Conservation (phyloP, 2,329 filamentous ascomycete genomes). For the Fusarium kyushuense region DNA sequence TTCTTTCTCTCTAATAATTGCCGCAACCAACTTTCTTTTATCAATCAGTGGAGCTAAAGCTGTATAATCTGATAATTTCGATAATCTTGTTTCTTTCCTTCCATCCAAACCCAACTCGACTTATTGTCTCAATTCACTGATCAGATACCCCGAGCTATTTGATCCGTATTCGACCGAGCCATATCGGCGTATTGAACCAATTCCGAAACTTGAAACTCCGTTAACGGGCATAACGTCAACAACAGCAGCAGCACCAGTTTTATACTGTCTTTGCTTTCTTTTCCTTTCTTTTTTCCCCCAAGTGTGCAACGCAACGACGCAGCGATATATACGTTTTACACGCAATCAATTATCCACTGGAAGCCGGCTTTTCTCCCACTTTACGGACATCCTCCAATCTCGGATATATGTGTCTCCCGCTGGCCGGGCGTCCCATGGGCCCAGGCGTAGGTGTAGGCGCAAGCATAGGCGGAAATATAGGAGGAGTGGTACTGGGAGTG, state of each 20-base stretch:
- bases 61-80: slow-evolving; percentile 32
- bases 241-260: slow-evolving; percentile 22
- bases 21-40: slow-evolving; percentile 31
- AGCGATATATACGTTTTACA: background rate
- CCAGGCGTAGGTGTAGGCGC: slow-evolving; percentile 41
- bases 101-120: background rate
- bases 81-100: slow-evolving; percentile 27
- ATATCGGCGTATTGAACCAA: slow-evolving; percentile 38
- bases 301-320: background rate
- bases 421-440: slow-evolving; percentile 50
- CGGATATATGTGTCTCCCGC: slow-evolving; percentile 51
- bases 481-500: slow-evolving; percentile 33
- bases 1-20: slow-evolving; percentile 37
- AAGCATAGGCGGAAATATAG: slow-evolving; percentile 23
- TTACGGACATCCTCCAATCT: slow-evolving; percentile 33
- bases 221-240: slow-evolving; percentile 42
- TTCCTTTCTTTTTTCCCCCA: background rate
- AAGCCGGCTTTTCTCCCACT: slow-evolving; percentile 29
- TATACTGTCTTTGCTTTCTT: background rate
- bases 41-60: slow-evolving; percentile 28
- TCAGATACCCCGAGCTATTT: background rate
- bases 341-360: slow-evolving; percentile 16
- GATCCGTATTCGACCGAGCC: slow-evolving; percentile 38
- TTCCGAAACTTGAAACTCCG: slow-evolving; percentile 40
- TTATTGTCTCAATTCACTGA: background rate